Percentiles rank a stretch among this genome's conserved stretches.
Conservation (phyloP, 306 rosid species). For the Sicyos edulis region DNA sequence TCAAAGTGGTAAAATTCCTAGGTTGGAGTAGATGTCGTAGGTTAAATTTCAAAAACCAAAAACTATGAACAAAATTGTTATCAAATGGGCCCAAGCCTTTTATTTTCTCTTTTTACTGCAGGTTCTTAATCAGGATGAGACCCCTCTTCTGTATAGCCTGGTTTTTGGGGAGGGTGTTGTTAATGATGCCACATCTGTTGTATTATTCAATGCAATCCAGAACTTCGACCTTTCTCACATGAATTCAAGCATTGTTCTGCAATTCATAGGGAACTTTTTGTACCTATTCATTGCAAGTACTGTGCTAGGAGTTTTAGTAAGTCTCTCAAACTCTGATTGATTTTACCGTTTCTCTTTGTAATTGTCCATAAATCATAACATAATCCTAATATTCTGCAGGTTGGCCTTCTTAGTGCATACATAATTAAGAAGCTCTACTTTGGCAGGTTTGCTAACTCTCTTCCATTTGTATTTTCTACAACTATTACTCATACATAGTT, state of each 20-base stretch:
- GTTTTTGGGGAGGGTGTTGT: constrained; percentile 96
- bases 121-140: constrained; percentile 21
- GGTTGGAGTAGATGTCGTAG: no score
- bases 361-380: not conserved
- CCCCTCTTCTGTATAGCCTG: no score
- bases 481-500: no score
- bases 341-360: not conserved
- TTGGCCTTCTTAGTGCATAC: constrained; percentile 78
- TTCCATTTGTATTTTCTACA: not conserved
- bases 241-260: constrained; percentile 53
- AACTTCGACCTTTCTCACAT: constrained; percentile 80
- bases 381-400: constrained; percentile 38
- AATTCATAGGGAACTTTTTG: constrained; percentile 36
- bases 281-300: constrained; percentile 18
- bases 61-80: no score
- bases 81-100: not conserved
- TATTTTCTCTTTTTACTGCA: not conserved
- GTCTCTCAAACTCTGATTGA: constrained; percentile 22
- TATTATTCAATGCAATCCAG: constrained; percentile 93
- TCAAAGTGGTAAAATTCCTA: no score
- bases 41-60: no score
- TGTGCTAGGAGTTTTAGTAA: constrained; percentile 26
- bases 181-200: constrained; percentile 93
- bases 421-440: constrained; percentile 70
- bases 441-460: constrained; percentile 55